Base-by-base conservation (phyloP, 768 basidiomycete species). In the Tricholoma matsutake region DNA sequence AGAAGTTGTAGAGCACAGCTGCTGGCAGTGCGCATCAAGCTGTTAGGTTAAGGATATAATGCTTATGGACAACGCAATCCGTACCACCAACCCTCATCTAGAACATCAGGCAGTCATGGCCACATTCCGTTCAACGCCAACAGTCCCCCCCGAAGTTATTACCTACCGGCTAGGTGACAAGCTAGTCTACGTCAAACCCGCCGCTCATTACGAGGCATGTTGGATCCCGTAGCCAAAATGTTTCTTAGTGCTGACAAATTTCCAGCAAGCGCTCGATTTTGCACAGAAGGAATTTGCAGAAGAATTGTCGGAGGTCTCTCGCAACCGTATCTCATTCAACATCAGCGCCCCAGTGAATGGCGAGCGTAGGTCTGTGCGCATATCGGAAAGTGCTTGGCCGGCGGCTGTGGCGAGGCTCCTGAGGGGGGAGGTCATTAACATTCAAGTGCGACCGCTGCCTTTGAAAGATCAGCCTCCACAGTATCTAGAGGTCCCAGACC, bases 331-430 rank as follows among this genome's bases (percentile, higher is more conserved):
- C 5, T 71, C 76, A 4, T 82, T 87, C 63, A 75, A 73, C 31
- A 67, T 82, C 14, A 68, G 65, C 22, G 73, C 76, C 4, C 64
- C 72, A 1, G 67, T 76, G 29, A 71, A 74, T 9, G 71, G 73
- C 0, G 62, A 73, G 53, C 59, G 69, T 59, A 68, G 75, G 52
- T 71, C 67, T 25, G 82, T 82, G 39, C 78, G 77, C 58, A 87
- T 84, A 66, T 86, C 77, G 39, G 81, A 73, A 47, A 78, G 71
- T 35, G 86, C 78, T 35, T 87, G 86, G 86, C 61, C 72, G 5
- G 72, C 71, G 2, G 71, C 83, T 4, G 64, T 78, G 10, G 60
- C 75, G 1, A 73, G 75, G 57, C 65, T 86, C 56, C 55, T 77
- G 6, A 73, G 78, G 18, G 82, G 79, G 28, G 81, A 84, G 53